Conservation (phyloP, 805 yeast species). For the Saturnispora zaruensis region DNA sequence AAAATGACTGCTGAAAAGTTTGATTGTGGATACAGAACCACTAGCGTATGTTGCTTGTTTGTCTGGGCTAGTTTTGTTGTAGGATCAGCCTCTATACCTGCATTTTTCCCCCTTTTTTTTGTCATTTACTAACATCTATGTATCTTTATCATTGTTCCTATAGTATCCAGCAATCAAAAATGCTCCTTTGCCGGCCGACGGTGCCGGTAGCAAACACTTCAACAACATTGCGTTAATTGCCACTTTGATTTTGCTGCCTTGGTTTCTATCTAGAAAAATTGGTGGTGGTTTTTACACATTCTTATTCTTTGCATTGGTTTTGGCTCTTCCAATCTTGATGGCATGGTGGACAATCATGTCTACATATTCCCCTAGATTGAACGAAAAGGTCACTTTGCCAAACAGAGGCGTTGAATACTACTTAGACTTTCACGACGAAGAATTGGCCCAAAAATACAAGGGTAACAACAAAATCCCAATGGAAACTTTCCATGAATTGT, state of each 20-base stretch:
- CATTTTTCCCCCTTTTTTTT: neutral
- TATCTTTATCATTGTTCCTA: neutral
- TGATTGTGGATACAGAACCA: constrained; percentile 45
- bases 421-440: constrained; percentile 72
- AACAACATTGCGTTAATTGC: constrained; percentile 47
- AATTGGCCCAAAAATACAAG: constrained; percentile 54
- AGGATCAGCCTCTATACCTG: neutral
- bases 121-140: constrained; percentile 2
- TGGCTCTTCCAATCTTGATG: constrained; percentile 64
- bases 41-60: constrained; percentile 29
- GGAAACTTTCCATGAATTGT: constrained; percentile 87
- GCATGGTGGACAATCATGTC: constrained; percentile 78
- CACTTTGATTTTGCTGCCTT: constrained; percentile 51
- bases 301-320: constrained; percentile 46
- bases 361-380: constrained; percentile 70
- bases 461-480: constrained; percentile 78
- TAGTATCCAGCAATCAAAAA: constrained; percentile 67
- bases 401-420: constrained; percentile 71
- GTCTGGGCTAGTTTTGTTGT: neutral
- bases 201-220: constrained; percentile 75
- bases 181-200: constrained; percentile 87
- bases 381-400: constrained; percentile 69
- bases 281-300: constrained; percentile 67
- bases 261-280: constrained; percentile 50
- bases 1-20: constrained; percentile 12